phyloP scores from a whole-genome alignment of 306 rosid species.

The Acmispon strigosus region DNA sequence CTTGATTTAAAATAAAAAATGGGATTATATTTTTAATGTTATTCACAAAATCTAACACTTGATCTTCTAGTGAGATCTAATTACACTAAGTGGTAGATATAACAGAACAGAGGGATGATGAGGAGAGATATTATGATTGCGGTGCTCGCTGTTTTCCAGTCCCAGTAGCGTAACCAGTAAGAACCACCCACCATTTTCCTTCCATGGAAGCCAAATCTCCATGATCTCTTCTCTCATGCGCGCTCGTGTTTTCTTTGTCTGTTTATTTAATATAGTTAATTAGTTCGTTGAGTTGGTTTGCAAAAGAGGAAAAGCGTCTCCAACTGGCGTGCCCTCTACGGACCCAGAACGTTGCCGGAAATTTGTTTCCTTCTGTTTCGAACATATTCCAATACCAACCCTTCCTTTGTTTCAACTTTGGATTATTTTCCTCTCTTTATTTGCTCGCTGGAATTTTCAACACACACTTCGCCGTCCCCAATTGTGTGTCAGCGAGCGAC shows the following conservation, averaged over 20 bases:
- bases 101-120: neutral
- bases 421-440: neutral
- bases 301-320: conserved; percentile 3
- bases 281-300: neutral
- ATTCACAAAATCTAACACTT: neutral
- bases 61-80: neutral
- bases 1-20: no score
- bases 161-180: conserved; percentile 13
- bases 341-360: conserved; percentile 7
- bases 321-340: conserved; percentile 28
- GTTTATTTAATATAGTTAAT: neutral
- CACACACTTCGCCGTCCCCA: neutral
- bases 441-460: neutral
- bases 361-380: conserved; percentile 15
- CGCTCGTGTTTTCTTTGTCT: neutral
- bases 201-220: neutral
- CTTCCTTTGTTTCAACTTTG: conserved; percentile 6
- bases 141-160: neutral
- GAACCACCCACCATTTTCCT: neutral
- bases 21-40: no score
- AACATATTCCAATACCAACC: conserved; percentile 28
- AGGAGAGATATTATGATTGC: neutral
- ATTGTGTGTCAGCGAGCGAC: neutral
- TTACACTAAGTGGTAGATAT: no score
- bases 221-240: neutral